Evolutionary conservation across 768 basidiomycete species (phyloP).

Genomic region (Calocybe indica): DNA sequence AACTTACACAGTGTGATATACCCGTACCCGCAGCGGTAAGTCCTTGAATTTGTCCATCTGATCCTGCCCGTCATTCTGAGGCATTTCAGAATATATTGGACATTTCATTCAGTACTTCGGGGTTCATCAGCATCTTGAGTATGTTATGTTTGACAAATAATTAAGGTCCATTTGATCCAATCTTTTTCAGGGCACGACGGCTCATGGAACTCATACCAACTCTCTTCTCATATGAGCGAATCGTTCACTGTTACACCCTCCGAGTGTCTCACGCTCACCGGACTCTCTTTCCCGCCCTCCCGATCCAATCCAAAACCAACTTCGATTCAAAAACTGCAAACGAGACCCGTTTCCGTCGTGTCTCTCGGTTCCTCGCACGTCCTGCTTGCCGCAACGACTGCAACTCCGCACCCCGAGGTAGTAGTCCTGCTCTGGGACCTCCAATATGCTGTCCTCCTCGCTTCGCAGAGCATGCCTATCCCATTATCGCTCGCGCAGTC

Average conservation of each 20-base stretch:
- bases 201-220: slow-evolving; percentile 34
- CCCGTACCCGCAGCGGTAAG: slow-evolving; percentile 25
- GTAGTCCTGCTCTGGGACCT: slow-evolving; percentile 63
- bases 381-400: slow-evolving; percentile 42
- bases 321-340: too few relatives aligned
- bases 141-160: slow-evolving; percentile 11
- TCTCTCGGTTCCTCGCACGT: slow-evolving; percentile 54
- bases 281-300: slow-evolving; percentile 17
- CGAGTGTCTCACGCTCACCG: slow-evolving; percentile 23
- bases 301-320: too few relatives aligned
- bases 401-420: slow-evolving; percentile 35
- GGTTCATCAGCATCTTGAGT: slow-evolving; percentile 47
- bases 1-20: slow-evolving; percentile 21
- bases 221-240: slow-evolving; percentile 15
- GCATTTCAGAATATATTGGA: slow-evolving; percentile 27
- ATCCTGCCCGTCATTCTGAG: slow-evolving; percentile 3
- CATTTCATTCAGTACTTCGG: slow-evolving; percentile 40
- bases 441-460: slow-evolving; percentile 59
- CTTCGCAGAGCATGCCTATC: slow-evolving; percentile 43
- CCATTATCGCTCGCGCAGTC: slow-evolving; percentile 35
- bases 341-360: slow-evolving; percentile 27
- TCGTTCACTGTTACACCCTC: slow-evolving; percentile 17
- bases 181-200: slow-evolving; percentile 34
- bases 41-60: neutral
- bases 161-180: neutral